phyloP scores from a whole-genome alignment of 2,329 filamentous ascomycete species.

The Sporothrix inflata region DNA sequence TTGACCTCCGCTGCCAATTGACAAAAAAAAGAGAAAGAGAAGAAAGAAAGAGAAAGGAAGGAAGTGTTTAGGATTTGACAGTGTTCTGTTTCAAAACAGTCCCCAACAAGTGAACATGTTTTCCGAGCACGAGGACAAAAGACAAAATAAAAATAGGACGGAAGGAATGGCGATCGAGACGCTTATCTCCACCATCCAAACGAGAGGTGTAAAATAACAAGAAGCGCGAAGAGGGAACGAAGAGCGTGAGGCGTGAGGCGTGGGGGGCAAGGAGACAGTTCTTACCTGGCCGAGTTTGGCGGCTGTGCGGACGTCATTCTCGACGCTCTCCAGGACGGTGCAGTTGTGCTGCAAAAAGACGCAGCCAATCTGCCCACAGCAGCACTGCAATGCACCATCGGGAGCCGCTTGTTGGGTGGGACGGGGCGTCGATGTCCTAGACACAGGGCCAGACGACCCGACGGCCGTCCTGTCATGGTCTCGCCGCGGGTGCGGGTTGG shows the following conservation, averaged over 20 bases:
- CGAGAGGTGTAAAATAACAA: constrained; percentile 34
- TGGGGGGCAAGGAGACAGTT: neutral
- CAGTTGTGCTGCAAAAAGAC: constrained; percentile 80
- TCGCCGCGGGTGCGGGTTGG: constrained; percentile 9
- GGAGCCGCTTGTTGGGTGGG: constrained; percentile 34
- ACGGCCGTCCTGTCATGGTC: constrained; percentile 16
- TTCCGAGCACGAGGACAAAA: neutral
- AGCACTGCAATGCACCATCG: constrained; percentile 63
- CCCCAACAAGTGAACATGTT: neutral
- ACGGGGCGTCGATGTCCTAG: neutral
- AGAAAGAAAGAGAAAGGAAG: neutral
- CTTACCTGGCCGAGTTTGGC: constrained; percentile 91
- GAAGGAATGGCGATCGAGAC: constrained; percentile 10
- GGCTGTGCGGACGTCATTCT: constrained; percentile 84
- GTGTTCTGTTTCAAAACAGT: neutral
- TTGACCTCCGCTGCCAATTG: constrained; percentile 29
- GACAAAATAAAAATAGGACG: constrained; percentile 11
- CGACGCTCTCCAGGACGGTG: constrained; percentile 74
- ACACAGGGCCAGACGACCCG: neutral
- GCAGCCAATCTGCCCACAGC: constrained; percentile 82
- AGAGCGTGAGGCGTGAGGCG: no score
- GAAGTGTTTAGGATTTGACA: neutral
- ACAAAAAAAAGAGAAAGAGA: constrained; percentile 16
- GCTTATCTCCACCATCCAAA: neutral
- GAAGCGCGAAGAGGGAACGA: neutral